Base-by-base conservation (phyloP, 306 rosid genomes). In the Lotus japonicus region DNA sequence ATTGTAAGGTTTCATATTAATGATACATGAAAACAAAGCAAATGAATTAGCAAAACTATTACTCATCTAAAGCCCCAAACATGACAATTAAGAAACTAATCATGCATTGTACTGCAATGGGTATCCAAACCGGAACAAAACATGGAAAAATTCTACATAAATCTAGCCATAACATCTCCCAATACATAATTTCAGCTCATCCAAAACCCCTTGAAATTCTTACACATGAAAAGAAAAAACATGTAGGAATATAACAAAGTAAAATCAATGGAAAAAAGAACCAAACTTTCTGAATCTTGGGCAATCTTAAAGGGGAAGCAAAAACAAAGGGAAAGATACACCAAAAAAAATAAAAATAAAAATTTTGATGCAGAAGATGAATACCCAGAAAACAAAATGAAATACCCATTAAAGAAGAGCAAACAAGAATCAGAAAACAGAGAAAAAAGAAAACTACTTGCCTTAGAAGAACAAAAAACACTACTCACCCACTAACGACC, bases 391-490 rank as follows among this genome's bases (percentile, higher is more conserved):
- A 35, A 41, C 14, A 67, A 62, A 54, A 53, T 58, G 9, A 43
- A 44, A 15, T 38, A 46, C 53, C 65, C 54, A 69, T 21, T 46
- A 39, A 14, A 12, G 48, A 49, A 41, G 23, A 33, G 33, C 18
- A 23, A 57, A 31, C 33, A 64, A n/a, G 54, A 35, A 35, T 9
- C n/a, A 68, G 8, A 62, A 42, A 67, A 60, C 35, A 43, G 56
- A 72, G 54, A 73, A 55, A 53, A 46, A 31, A 66, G 49, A 15
- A 63, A 63, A 55, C 1, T n/a, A 73, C 81, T 79, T 63, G 48
- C 88, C 88, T 77, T 41, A 45, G 57, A 75, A 72, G 64, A 66
- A 70, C 73, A 70, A 59, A 62, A 60, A 52, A n/a, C n/a, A n/a
- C n/a, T n/a, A n/a, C n/a, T n/a, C n/a, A n/a, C n/a, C n/a, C n/a